Evolutionary conservation across 768 basidiomycete genomes (phyloP).

Genomic region (Rhodotorula toruloides): DNA sequence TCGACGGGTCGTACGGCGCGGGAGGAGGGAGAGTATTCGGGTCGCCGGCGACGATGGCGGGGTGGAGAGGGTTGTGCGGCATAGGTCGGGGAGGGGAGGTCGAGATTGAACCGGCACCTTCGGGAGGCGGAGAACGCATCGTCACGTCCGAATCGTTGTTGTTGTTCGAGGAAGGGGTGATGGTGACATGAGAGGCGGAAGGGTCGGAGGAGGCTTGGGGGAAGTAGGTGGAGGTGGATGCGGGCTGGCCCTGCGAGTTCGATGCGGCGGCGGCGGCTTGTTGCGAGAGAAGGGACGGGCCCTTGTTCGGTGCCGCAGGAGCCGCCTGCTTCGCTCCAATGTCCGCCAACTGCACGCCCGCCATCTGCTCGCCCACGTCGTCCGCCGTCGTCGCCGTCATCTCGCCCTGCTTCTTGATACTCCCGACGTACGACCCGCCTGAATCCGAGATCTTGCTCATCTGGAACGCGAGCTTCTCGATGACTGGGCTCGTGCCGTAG

Average conservation of each 20-base stretch:
- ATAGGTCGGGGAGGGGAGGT: slow-evolving; percentile 43
- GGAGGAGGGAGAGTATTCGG: slow-evolving; percentile 50
- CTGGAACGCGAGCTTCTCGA: slow-evolving; percentile 83
- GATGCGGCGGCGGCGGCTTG: slow-evolving; percentile 45
- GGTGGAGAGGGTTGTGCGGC: slow-evolving; percentile 43
- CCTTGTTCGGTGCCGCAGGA: slow-evolving; percentile 37
- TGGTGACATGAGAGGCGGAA: background rate
- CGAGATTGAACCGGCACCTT: background rate
- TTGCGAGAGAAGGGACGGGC: slow-evolving; percentile 40
- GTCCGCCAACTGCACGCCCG: slow-evolving; percentile 46
- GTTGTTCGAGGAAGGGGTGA: background rate
- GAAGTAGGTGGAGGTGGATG: slow-evolving; percentile 12
- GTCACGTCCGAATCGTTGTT: slow-evolving; percentile 35
- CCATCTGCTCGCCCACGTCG: slow-evolving; percentile 53
- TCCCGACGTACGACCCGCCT: slow-evolving; percentile 47
- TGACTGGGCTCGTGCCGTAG: slow-evolving; percentile 64
- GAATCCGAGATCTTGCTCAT: slow-evolving; percentile 77
- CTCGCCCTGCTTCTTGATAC: slow-evolving; percentile 18
- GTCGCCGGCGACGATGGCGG: slow-evolving; percentile 49
- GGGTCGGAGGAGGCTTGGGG: background rate
- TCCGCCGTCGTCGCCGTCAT: slow-evolving; percentile 50
- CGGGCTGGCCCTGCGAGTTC: slow-evolving; percentile 4
- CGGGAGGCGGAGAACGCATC: slow-evolving; percentile 23
- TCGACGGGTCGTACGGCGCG: slow-evolving; percentile 44
- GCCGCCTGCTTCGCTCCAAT: slow-evolving; percentile 41